phyloP scores from a whole-genome alignment of 768 basidiomycete species.

The Rhodotorula toruloides region DNA sequence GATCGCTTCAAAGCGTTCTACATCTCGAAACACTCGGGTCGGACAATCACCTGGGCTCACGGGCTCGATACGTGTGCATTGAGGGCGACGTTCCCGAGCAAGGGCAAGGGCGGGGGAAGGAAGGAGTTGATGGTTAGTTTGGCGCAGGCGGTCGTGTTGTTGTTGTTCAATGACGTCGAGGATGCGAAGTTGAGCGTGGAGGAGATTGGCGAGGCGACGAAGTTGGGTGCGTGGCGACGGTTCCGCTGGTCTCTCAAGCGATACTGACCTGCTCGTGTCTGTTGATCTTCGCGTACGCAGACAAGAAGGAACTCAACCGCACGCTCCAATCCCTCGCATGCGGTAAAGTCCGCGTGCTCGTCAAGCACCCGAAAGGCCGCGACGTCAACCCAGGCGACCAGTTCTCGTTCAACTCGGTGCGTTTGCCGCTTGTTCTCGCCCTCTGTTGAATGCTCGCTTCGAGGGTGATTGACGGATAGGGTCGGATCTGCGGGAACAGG shows the following conservation, averaged over 20 bases:
- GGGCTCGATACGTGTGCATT: slow-evolving; percentile 76
- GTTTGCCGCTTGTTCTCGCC: slow-evolving; percentile 48
- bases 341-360: slow-evolving; percentile 80
- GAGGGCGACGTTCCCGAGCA: slow-evolving; percentile 59
- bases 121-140: slow-evolving; percentile 89
- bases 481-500: neutral
- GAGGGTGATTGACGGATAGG: neutral
- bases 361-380: slow-evolving; percentile 68
- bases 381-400: slow-evolving; percentile 71
- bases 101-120: slow-evolving; percentile 38
- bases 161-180: slow-evolving; percentile 71
- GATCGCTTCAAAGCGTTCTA: slow-evolving; percentile 65
- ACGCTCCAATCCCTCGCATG: slow-evolving; percentile 89
- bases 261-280: neutral
- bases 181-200: slow-evolving; percentile 56
- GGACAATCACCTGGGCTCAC: slow-evolving; percentile 78
- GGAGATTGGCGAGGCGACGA: slow-evolving; percentile 63
- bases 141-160: slow-evolving; percentile 78
- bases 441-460: too few species aligned
- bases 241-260: too few species aligned
- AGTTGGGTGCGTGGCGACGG: slow-evolving; percentile 59
- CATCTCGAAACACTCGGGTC: slow-evolving; percentile 67
- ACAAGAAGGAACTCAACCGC: slow-evolving; percentile 65
- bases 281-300: slow-evolving; percentile 50
- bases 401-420: slow-evolving; percentile 71